Conservation (phyloP, 2,329 filamentous ascomycete species). For the Xylaria sp. region DNA sequence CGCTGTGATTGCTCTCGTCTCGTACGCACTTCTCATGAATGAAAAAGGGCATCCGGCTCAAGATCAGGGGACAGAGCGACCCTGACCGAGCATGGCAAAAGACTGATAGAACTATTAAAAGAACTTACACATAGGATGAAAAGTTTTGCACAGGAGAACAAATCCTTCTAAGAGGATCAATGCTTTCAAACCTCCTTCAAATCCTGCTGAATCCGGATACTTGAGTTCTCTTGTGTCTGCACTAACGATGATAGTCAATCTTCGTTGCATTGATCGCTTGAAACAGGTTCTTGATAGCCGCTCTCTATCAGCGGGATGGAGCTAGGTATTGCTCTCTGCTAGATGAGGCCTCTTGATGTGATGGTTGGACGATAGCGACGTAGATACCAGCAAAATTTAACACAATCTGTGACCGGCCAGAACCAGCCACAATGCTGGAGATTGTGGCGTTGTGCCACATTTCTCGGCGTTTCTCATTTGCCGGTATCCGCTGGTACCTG, state of each 20-base stretch:
- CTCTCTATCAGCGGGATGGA: too few relatives aligned
- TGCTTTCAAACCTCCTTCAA: background rate
- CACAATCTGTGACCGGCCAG: constrained; percentile 10
- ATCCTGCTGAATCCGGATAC: background rate
- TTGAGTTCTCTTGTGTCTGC: background rate
- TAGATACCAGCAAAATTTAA: constrained; percentile 1
- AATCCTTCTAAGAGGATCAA: background rate
- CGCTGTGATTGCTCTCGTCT: constrained; percentile 55
- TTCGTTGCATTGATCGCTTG: background rate
- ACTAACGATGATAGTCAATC: background rate
- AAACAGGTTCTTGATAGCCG: background rate
- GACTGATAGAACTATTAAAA: constrained; percentile 41
- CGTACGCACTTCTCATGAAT: constrained; percentile 40
- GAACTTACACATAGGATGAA: background rate
- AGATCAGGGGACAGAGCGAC: constrained; percentile 51
- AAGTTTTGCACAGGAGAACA: too few relatives aligned
- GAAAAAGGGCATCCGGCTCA: constrained; percentile 51
- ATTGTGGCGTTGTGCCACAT: constrained; percentile 17
- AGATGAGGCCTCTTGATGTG: background rate
- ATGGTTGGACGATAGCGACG: background rate
- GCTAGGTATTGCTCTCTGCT: background rate
- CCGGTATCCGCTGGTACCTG: constrained; percentile 22
- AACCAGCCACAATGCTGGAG: constrained; percentile 10
- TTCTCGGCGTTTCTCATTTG: background rate
- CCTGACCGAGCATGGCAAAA: constrained; percentile 55